Evolutionary conservation across 2,329 filamentous ascomycete genomes (phyloP), one percentile per base, ranked within the genome.

Genomic region (Sclerotinia subarctica): DNA sequence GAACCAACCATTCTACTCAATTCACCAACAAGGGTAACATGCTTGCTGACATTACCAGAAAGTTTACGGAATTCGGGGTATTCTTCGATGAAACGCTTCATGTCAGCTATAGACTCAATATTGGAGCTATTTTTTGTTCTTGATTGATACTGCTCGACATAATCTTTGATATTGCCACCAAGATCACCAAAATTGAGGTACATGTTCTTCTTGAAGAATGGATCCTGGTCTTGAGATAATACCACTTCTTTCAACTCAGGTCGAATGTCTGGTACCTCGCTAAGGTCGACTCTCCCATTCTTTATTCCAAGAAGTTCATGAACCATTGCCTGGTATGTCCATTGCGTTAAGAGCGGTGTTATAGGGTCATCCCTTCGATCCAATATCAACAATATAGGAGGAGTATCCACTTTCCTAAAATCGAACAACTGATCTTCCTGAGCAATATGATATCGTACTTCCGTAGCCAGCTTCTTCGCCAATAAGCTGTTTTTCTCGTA

Each of bases 311-410:
- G 83, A 2, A 98, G 82, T 76, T 99, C 95, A 77, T 99, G 95
- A 0, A 99, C 95, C 94, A 99, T 99, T n/a, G 95, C 95, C 80
- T 99, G 95, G 76, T 99, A 99, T 35, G 95, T 99, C 95, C 95
- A 99, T 78, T 99, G 95, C 3, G 93, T 97, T 60, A 99, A 84
- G 15, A 99, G 82, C 0, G 95, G 95, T 4, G 95, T 99, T 63
- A 98, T 91, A 0, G 95, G 94, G 75, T 99, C 95, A 77, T 97
- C 94, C 78, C 95, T 87, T 53, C 95, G 88, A 79, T 99, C 95
- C 42, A 99, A 81, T 66, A 99, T 87, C 46, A 99, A 84, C 19
- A 99, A 83, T 73, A 99, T 94, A 0, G 96, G 95, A 11, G 94
- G 92, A 0, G 95, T 99, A 78, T 99, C 95, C 64, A 94, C 90